Evolutionary conservation across 139 green algal genomes (phyloP), one percentile per base, ranked within the genome.

Genomic region (Volvox reticuliferus): DNA sequence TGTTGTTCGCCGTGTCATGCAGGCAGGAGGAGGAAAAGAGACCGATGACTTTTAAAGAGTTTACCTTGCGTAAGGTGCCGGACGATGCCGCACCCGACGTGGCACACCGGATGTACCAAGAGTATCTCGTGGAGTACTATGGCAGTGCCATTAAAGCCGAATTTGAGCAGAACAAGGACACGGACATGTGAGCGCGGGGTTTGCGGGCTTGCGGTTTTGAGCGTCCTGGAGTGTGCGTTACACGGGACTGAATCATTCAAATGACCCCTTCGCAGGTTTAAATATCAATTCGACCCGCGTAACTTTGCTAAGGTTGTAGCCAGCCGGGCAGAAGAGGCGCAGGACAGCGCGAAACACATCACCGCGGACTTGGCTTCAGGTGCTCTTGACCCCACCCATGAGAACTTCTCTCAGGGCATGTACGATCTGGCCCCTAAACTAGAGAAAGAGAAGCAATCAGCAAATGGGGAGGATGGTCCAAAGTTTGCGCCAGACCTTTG

Each of bases 111-210:
- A 94, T 91, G 73, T 98, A 96, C 91, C 76, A 96, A 44, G 86
- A 83, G 13, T 98, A 98, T 93, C 89, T 97, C 61, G 93, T 95
- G 6, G 87, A 92, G 33, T 98, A 93, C 92, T 98, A 95, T 83
- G 96, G 96, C n/a, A 85, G 90, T 21, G 91, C 92, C 75, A 93
- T 95, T 77, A 94, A 94, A 68, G 93, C 93, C 2, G 91, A 96
- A 65, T 96, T 96, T 50, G 84, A 94, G 87, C 73, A 91, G 77
- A 90, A 92, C 36, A 92, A 93, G 83, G 84, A 95, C 32, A 86
- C 93, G 21, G 89, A 93, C 21, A 18, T 69, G 94, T 96, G 76
- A 88, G 94, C 79, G 18, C 14, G 9, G 24, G 32, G 21, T 79
- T 35, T 79, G 1, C 26, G 71, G 71, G 26, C 14, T 32, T 32